phyloP scores from a whole-genome alignment of 2,329 filamentous ascomycete genomes.

The Colletotrichum musicola region DNA sequence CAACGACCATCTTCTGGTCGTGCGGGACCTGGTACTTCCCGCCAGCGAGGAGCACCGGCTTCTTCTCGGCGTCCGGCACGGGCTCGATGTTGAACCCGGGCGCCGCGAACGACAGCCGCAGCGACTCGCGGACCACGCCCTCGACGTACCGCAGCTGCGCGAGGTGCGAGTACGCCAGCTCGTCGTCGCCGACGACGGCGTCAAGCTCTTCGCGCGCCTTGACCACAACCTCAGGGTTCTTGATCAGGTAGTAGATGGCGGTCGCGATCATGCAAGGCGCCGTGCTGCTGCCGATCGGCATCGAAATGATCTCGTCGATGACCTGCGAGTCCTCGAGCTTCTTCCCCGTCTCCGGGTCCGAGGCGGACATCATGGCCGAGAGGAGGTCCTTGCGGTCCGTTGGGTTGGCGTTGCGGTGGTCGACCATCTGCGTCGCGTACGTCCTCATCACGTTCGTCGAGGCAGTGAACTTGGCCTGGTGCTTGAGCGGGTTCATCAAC shows the following conservation, averaged over 20 bases:
- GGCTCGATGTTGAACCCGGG: constrained; percentile 68
- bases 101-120: constrained; percentile 67
- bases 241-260: constrained; percentile 63
- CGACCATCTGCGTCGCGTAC: constrained; percentile 69
- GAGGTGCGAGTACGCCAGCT: constrained; percentile 62
- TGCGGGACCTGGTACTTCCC: constrained; percentile 64
- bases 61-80: constrained; percentile 53
- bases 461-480: constrained; percentile 65
- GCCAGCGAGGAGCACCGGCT: constrained; percentile 59
- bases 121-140: constrained; percentile 65
- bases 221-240: constrained; percentile 61
- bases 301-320: constrained; percentile 76
- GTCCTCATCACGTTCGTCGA: constrained; percentile 66
- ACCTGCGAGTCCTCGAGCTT: constrained; percentile 70
- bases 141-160: constrained; percentile 65
- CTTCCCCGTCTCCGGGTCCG: constrained; percentile 72
- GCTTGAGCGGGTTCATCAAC: constrained; percentile 65
- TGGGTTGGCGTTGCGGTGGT: constrained; percentile 65
- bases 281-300: constrained; percentile 70
- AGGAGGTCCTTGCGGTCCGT: constrained; percentile 71
- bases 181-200: constrained; percentile 59
- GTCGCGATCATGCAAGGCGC: constrained; percentile 60
- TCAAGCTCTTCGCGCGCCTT: constrained; percentile 68
- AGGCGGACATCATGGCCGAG: constrained; percentile 68
- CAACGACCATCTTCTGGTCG: constrained; percentile 62